phyloP scores from a whole-genome alignment of 73 alveolate species.

The Paramecium sexaurelia region DNA sequence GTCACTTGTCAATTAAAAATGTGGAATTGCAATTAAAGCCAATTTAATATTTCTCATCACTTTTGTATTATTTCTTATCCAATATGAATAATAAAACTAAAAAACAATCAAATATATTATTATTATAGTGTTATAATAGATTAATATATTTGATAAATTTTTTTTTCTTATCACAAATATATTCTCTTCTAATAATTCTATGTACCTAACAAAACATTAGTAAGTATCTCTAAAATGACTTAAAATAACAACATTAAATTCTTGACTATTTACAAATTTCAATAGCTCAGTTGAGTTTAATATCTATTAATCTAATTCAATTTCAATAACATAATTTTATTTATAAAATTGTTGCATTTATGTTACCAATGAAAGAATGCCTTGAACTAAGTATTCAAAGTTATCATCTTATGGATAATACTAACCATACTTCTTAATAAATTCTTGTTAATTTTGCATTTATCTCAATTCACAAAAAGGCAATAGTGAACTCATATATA shows the following conservation, averaged over 20 bases:
- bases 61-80: not conserved
- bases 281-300: not conserved
- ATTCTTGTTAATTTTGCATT: not conserved
- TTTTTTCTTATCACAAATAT: not conserved
- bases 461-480: not conserved
- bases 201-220: not conserved
- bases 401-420: not conserved
- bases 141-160: not conserved
- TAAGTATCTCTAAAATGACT: not conserved
- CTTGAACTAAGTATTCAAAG: not conserved
- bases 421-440: not conserved
- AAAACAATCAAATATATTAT: not conserved
- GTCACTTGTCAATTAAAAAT: not conserved
- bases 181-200: not conserved
- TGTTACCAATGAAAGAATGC: not conserved
- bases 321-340: not conserved
- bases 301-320: not conserved
- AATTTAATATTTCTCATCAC: not conserved
- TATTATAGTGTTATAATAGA: not conserved
- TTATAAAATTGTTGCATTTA: not conserved
- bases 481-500: not conserved
- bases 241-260: not conserved
- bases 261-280: not conserved
- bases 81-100: not conserved
- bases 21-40: not conserved